phyloP scores from a whole-genome alignment of 2,329 filamentous ascomycete genomes.

The Helotiales sp. region DNA sequence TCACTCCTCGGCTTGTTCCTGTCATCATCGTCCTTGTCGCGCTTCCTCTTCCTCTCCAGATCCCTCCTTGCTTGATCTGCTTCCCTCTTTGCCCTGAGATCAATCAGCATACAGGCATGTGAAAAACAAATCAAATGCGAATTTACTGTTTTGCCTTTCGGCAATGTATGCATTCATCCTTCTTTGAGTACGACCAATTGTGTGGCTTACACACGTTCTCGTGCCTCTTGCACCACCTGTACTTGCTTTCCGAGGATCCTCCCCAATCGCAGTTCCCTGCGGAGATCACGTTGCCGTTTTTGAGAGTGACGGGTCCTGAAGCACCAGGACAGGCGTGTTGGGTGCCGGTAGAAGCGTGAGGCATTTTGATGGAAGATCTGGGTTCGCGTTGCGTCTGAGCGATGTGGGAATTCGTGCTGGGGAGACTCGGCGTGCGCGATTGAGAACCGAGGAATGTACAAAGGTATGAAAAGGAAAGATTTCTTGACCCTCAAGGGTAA shows the following conservation, averaged over 20 bases:
- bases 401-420: background rate
- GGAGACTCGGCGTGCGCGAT: background rate
- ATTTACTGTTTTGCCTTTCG: background rate
- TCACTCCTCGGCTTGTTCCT: background rate
- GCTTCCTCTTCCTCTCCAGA: background rate
- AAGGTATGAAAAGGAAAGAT: background rate
- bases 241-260: background rate
- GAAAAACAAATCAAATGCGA: background rate
- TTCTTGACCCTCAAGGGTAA: background rate
- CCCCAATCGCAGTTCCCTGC: background rate
- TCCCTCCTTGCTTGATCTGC: background rate
- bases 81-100: background rate
- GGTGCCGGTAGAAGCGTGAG: conserved; percentile 5
- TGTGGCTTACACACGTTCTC: conserved; percentile 6
- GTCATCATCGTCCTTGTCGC: background rate
- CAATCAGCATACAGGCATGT: background rate
- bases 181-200: conserved; percentile 13
- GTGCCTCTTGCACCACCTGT: conserved; percentile 7
- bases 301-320: background rate
- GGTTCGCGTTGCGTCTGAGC: background rate
- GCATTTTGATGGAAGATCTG: background rate
- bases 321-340: background rate
- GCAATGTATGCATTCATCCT: conserved; percentile 9
- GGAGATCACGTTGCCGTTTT: background rate
- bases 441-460: background rate